These are phyloP conservation scores for Colletotrichum sp. DNA, from an alignment of 2,329 filamentous ascomycete genomes.

Conservation along the genomic window DNA sequence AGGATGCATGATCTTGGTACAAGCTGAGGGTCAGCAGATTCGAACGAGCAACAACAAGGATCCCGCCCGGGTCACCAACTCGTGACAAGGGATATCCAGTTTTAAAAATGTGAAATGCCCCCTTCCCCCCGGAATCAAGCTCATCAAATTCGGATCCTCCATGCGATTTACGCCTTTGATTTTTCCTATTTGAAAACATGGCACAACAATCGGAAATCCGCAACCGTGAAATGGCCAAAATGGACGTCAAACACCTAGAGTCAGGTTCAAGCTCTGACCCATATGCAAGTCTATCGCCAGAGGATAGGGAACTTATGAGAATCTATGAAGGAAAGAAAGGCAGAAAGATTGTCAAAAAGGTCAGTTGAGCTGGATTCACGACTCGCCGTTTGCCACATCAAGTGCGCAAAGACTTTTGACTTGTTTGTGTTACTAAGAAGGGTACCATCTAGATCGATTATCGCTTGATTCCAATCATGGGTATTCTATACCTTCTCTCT, in stretches of 20 bases:
- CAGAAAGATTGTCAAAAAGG: slow-evolving; percentile 16
- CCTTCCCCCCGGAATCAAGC: background rate
- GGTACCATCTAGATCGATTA: slow-evolving; percentile 19
- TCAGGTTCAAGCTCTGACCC: background rate
- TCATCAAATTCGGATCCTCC: background rate
- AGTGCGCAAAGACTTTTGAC: background rate
- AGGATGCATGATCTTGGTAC: background rate
- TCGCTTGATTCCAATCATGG: slow-evolving; percentile 24
- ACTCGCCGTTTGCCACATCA: background rate
- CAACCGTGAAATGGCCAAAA: background rate
- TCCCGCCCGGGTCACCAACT: background rate
- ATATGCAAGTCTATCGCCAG: background rate
- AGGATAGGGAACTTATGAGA: background rate
- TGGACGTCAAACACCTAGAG: background rate
- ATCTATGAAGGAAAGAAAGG: slow-evolving; percentile 3
- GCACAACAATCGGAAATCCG: background rate
- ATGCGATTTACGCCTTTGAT: background rate
- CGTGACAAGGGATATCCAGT: background rate
- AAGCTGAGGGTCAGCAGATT: background rate
- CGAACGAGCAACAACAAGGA: background rate
- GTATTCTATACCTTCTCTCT: slow-evolving; percentile 20
- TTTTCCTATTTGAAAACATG: background rate
- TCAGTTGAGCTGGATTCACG: background rate
- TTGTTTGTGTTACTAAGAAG: background rate
- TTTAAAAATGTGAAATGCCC: background rate